phyloP scores from a whole-genome alignment of 2,329 filamentous ascomycete species.

The Nemania sp. region DNA sequence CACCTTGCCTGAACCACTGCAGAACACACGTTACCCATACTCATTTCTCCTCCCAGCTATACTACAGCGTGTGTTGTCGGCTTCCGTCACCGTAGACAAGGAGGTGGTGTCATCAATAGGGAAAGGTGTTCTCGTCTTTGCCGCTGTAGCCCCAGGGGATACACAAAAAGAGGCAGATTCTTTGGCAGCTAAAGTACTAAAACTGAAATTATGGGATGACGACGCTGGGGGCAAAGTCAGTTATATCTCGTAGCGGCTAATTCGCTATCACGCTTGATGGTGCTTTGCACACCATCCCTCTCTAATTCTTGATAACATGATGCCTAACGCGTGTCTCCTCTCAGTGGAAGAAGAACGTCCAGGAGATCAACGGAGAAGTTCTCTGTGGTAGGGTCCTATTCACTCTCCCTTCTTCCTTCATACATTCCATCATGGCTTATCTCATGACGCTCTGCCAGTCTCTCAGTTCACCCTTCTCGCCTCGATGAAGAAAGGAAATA shows the following conservation, averaged over 20 bases:
- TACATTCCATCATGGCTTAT: neutral
- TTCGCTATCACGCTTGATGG: neutral
- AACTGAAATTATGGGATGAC: slow-evolving; percentile 92
- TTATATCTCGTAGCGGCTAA: slow-evolving; percentile 5
- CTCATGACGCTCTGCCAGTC: slow-evolving; percentile 64
- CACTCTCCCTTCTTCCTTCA: slow-evolving; percentile 6
- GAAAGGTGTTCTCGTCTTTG: slow-evolving; percentile 89
- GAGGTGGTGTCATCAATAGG: slow-evolving; percentile 91
- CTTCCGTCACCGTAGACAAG: slow-evolving; percentile 94
- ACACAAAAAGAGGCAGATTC: slow-evolving; percentile 88
- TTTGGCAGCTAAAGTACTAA: slow-evolving; percentile 86
- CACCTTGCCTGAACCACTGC: slow-evolving; percentile 18
- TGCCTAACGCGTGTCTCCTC: slow-evolving; percentile 38
- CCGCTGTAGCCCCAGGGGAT: slow-evolving; percentile 90
- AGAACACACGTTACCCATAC: slow-evolving; percentile 31
- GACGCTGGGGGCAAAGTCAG: slow-evolving; percentile 71
- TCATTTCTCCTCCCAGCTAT: slow-evolving; percentile 72
- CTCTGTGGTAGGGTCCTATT: slow-evolving; percentile 80
- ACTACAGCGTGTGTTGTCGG: slow-evolving; percentile 91
- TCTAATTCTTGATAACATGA: slow-evolving; percentile 4
- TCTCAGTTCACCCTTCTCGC: slow-evolving; percentile 97
- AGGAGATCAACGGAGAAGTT: slow-evolving; percentile 89
- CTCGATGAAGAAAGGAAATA: slow-evolving; percentile 93
- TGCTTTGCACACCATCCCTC: slow-evolving; percentile 1
- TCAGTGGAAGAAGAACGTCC: slow-evolving; percentile 90